Base-by-base conservation (phyloP, 495 filamentous ascomycete species). In the Recurvomyces mirabilis region DNA sequence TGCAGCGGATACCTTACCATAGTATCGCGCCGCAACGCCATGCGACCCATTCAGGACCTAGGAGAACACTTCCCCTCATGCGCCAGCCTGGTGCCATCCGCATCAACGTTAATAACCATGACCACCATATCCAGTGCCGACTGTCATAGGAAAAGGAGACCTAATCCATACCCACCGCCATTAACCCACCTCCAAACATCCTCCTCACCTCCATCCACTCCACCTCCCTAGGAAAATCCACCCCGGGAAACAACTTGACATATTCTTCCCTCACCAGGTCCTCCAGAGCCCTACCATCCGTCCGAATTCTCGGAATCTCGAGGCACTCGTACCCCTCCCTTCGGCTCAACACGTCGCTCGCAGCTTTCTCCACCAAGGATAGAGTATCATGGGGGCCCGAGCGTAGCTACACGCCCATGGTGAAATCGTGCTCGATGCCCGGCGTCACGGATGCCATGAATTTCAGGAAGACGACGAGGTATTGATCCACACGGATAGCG, bases 371-470 rank as follows among this genome's bases (percentile, higher is more conserved):
- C 26, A 7, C 4, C 15, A 4, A 12, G 15, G 10, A 7, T 9
- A 12, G 9, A 4, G 36, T 9, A 20, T 18, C 22, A 10, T 47
- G 34, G 23, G 39, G 32, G 38, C 47, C 41, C 47, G 42, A 51
- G 42, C 38, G 42, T 51, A 38, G 36, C 41, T 62, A 95, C 22
- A 98, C 79, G 1, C 89, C 86, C 88, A 96, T 98, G 1, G 91
- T 98, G 61, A 93, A 95, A 61, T 98, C 91, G 60, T 96, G 84
- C 67, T 96, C 91, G 60, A 98, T 95, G 12, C 87, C 87, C 6
- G 91, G 91, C 18, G 89, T 95, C 20, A 98, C 89, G 47, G 83
- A 88, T 11, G 91, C 87, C 72, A 96, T 93, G 63, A 98, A 96
- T 77, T 98, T 98, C 52, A 98, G 67, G 61, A 98, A 98, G 1